Evolutionary conservation across 1,284 basidiomycete species (phyloP), one percentile per base, ranked within the genome.

Genomic region (Leccinum fuscescens): DNA sequence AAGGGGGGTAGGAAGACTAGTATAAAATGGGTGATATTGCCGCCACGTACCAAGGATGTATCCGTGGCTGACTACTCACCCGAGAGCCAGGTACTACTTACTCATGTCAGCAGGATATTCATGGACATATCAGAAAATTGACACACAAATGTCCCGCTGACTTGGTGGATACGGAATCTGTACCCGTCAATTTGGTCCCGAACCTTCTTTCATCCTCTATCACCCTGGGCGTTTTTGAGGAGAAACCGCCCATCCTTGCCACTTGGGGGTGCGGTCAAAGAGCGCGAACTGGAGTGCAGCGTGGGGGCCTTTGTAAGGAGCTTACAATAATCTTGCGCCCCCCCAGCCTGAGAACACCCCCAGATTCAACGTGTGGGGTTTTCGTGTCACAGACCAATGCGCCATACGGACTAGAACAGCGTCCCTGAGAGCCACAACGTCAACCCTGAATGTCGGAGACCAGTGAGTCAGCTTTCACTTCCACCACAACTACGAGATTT

Each of bases 21-120:
- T 39, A 67, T 49, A 42, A 56, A 68, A 66, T 14, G 35, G 63
- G 69, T 39, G 55, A 67, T 67, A 67, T 71, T 69, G 22, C 33
- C 49, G 24, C 57, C 64, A 64, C 62, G 59, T 51, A 65, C 59
- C 46, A 37, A n/a, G 33, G 22, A 29, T 50, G 44, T n/a, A 20
- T 54, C 37, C 35, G 20, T 17, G 53, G 33, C 39, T 56, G 53
- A 31, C 55, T 44, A 44, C 53, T 52, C 56, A 55, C 22, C 57
- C 42, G 46, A 57, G 55, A 68, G 54, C 27, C 35, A 54, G 37
- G 35, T 53, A 15, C 17, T 49, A 14, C 15, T n/a, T 33, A 58
- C 59, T 51, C 66, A 59, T 62, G 64, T 59, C 53, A 61, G 33
- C 53, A 61, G 33, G 55, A 42, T 54, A 49, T 46, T 58, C 60